Base-by-base conservation (phyloP, 441 rosid species). In the Populus hybrid region DNA sequence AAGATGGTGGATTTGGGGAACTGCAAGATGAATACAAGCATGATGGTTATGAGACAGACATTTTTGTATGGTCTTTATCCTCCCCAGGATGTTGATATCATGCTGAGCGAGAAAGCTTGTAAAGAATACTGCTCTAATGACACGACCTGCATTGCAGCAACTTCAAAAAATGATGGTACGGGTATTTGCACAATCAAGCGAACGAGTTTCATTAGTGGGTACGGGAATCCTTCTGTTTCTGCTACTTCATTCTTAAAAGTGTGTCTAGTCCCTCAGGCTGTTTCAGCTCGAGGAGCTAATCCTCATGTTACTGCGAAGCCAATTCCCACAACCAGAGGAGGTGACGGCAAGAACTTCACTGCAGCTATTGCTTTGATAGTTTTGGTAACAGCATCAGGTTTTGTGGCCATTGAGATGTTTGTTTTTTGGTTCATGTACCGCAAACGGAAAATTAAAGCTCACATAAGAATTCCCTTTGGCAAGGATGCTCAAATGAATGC, bases 181-280 rank as follows among this genome's bases (percentile, higher is more conserved):
- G 83, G 86, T 38, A 75, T 81, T 50, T 86, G 87, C 80, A 75
- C 86, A 0, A 26, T 86, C 80, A 84, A 81, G 78, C 61, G 83
- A 72, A 82, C 83, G 14, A 71, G 81, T 67, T 84, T 81, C 71
- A 63, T 84, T 36, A 77, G 82, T 71, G 89, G 89, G 40, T 86
- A 84, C 18, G 64, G 50, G 79, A 73, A 74, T 30, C 87, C 85
- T 73, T 79, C 82, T 24, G 70, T 67, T 70, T 78, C 75, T 12
- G 79, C 85, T 63, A 73, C 67, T 75, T 86, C 89, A 46, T 86
- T 79, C 79, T 42, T 84, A 75, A 81, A 81, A 74, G 83, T 79
- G 57, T 84, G 89, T 63, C 73, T 78, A 72, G 85, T 86, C 65
- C 86, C 88, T 72, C 84, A 74, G 81, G 86, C 88, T 57, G 84